Percentiles rank a stretch among this genome's conserved stretches.
Evolutionary conservation across 2,329 filamentous ascomycete genomes (phyloP).

Genomic region (Talaromyces pinophilus): DNA sequence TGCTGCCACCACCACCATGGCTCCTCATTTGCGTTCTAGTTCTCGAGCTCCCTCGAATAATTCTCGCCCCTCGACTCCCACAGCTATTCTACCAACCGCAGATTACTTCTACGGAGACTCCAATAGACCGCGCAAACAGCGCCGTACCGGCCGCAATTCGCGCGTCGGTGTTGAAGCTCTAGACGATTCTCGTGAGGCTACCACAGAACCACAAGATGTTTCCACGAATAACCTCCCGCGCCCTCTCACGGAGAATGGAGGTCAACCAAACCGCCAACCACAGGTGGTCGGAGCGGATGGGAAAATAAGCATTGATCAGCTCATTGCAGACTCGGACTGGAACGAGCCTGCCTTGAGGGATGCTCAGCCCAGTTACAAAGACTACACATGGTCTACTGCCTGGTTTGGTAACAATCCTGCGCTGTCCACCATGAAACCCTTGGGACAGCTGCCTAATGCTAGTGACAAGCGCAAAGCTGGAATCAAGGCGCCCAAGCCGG

Average conservation of each 20-base stretch:
- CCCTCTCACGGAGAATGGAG: slow-evolving; percentile 10
- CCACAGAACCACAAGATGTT: slow-evolving; percentile 18
- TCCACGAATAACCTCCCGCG: not conserved
- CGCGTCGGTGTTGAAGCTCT: slow-evolving; percentile 30
- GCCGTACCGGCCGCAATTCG: slow-evolving; percentile 34
- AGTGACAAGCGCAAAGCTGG: slow-evolving; percentile 58
- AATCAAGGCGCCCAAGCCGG: slow-evolving; percentile 41
- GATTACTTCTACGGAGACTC: slow-evolving; percentile 33
- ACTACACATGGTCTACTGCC: slow-evolving; percentile 64
- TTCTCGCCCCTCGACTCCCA: slow-evolving; percentile 38
- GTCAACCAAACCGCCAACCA: slow-evolving; percentile 2
- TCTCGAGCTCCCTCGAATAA: slow-evolving; percentile 35
- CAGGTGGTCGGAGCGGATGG: slow-evolving; percentile 11
- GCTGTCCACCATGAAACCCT: slow-evolving; percentile 77
- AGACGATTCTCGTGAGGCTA: slow-evolving; percentile 23
- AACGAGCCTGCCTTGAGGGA: slow-evolving; percentile 58
- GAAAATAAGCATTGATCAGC: slow-evolving; percentile 21
- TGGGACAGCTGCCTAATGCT: slow-evolving; percentile 69
- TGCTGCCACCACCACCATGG: slow-evolving; percentile 29
- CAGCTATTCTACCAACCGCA: slow-evolving; percentile 27
- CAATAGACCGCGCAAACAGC: slow-evolving; percentile 36
- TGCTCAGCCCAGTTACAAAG: slow-evolving; percentile 70
- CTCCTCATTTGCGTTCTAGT: slow-evolving; percentile 39
- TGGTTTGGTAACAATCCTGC: slow-evolving; percentile 66
- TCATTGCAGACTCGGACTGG: slow-evolving; percentile 43